Evolutionary conservation across 768 basidiomycete genomes (phyloP).

Genomic region (Ephemerocybe angulata): DNA sequence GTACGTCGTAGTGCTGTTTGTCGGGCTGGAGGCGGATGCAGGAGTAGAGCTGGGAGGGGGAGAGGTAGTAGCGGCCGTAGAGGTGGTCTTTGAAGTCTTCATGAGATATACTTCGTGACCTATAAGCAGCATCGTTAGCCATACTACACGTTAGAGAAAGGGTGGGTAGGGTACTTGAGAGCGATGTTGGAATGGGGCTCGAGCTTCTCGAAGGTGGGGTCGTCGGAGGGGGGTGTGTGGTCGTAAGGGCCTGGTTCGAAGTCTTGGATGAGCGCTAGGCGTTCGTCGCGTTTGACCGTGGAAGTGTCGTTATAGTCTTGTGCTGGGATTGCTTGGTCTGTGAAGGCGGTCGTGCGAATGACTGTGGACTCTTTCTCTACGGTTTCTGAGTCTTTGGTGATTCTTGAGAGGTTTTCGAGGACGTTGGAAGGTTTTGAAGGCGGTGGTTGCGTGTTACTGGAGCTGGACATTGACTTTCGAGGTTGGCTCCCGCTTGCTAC

Average conservation of each 20-base stretch:
- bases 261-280: conserved; percentile 69
- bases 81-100: conserved; percentile 79
- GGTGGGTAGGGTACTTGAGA: conserved; percentile 56
- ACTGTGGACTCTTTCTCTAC: neutral
- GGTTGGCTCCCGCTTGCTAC: neutral
- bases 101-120: conserved; percentile 70
- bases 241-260: conserved; percentile 76
- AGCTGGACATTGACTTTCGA: neutral
- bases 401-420: neutral
- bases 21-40: conserved; percentile 71
- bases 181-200: conserved; percentile 93
- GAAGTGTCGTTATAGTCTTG: neutral
- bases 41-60: conserved; percentile 88
- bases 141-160: neutral
- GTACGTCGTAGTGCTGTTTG: conserved; percentile 85
- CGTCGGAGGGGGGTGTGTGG: conserved; percentile 65
- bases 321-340: conserved; percentile 27
- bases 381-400: neutral
- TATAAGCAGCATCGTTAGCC: conserved; percentile 25
- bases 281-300: conserved; percentile 48
- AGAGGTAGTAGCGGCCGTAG: conserved; percentile 78
- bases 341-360: conserved; percentile 29
- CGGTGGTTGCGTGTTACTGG: neutral
- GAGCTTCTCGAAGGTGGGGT: conserved; percentile 69
- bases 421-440: neutral